Percentiles rank a stretch among this genome's conserved stretches.
Evolutionary conservation across 129 eudicot genomes (phyloP).

Genomic region (Glebionis coronaria): DNA sequence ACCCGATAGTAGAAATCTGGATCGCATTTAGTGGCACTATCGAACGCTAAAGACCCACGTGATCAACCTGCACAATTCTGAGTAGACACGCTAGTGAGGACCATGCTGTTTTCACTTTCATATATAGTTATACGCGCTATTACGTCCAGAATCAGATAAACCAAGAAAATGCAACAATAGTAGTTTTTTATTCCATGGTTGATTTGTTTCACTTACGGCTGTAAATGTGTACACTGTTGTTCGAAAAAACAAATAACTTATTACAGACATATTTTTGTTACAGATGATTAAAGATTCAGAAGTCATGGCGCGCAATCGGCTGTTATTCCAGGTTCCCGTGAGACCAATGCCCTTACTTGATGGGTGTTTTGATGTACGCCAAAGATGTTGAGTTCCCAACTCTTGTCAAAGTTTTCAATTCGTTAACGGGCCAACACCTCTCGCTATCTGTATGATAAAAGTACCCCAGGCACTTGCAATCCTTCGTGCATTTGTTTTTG

Average conservation of each 20-base stretch:
- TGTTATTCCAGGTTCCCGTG: conserved; percentile 7
- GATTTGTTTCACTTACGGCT: no score
- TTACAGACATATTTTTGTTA: not conserved
- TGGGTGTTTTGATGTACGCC: conserved; percentile 40
- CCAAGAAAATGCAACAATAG: no score
- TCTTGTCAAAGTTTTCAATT: conserved; percentile 38
- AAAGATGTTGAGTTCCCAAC: conserved; percentile 38
- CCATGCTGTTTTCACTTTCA: not conserved
- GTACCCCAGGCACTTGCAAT: conserved; percentile 63
- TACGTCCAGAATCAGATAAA: no score
- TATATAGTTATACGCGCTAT: no score
- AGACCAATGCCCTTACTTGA: not conserved
- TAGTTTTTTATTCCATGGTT: no score
- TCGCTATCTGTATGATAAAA: conserved; percentile 40
- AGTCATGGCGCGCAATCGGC: not conserved
- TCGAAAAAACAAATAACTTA: not conserved
- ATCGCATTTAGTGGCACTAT: not conserved
- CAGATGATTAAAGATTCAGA: not conserved
- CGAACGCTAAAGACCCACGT: not conserved
- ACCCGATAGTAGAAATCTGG: not conserved
- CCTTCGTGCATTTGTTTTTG: conserved; percentile 36
- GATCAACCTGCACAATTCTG: not conserved
- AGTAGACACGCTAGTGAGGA: not conserved
- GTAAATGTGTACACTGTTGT: no score
- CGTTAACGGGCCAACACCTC: conserved; percentile 54